Evolutionary conservation across 768 basidiomycete genomes (phyloP).

Genomic region (Amanita pallidorosea): DNA sequence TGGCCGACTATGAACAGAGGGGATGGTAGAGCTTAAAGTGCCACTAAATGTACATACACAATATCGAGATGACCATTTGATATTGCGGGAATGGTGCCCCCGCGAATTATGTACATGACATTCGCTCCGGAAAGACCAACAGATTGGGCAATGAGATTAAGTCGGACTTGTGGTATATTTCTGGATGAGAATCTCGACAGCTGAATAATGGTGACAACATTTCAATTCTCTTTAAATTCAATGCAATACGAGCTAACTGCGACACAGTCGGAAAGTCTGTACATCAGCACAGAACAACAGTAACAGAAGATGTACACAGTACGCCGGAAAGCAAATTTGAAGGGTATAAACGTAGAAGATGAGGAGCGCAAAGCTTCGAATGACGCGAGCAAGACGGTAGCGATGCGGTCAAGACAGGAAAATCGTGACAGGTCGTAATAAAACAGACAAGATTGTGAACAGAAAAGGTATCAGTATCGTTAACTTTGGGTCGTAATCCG

Average conservation of each 20-base stretch:
- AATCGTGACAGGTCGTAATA: constrained; percentile 3
- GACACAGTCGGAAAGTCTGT: neutral
- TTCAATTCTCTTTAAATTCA: neutral
- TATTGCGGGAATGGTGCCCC: too few relatives aligned
- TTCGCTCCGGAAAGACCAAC: too few relatives aligned
- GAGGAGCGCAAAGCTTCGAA: neutral
- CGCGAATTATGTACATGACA: too few relatives aligned
- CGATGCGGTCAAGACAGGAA: neutral
- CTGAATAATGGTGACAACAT: neutral
- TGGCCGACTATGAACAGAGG: too few relatives aligned
- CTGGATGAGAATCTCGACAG: too few relatives aligned
- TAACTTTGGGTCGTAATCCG: neutral
- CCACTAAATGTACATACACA: too few relatives aligned
- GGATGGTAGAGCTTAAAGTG: too few relatives aligned
- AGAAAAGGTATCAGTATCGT: neutral
- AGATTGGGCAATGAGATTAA: too few relatives aligned
- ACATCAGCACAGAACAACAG: neutral
- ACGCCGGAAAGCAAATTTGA: neutral
- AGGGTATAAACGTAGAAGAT: neutral
- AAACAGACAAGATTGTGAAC: constrained; percentile 4
- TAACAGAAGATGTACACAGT: neutral
- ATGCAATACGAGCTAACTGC: neutral
- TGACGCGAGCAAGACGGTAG: neutral
- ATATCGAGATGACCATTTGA: too few relatives aligned
- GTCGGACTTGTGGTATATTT: too few relatives aligned